These are phyloP conservation scores for Termitomyces sp. DNA, from an alignment of 768 basidiomycete genomes.

Conservation along the genomic window DNA sequence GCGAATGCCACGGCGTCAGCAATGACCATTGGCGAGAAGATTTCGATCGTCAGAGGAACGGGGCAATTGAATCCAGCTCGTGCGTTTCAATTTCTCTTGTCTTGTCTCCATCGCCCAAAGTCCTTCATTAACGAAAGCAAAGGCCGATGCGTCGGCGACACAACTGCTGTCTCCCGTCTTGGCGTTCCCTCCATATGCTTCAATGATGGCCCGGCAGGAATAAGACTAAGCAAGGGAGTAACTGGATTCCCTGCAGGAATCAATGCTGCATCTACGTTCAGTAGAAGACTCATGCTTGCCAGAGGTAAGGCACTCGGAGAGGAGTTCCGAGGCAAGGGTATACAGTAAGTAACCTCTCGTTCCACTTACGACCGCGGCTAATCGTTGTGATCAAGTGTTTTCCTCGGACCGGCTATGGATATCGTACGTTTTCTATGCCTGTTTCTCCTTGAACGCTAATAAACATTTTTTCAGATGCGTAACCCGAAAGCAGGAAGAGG, in stretches of 20 bases:
- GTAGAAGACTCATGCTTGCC: constrained; percentile 57
- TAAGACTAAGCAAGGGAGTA: constrained; percentile 36
- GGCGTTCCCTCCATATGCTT: constrained; percentile 42
- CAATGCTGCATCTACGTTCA: constrained; percentile 47
- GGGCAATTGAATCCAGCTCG: constrained; percentile 36
- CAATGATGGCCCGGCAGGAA: constrained; percentile 44
- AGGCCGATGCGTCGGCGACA: constrained; percentile 48
- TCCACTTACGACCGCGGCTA: background rate
- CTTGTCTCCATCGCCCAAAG: background rate
- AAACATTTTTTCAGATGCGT: constrained; percentile 33
- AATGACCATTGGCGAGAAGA: constrained; percentile 41
- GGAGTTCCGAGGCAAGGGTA: constrained; percentile 66
- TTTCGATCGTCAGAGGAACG: constrained; percentile 40
- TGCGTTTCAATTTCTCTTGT: constrained; percentile 11
- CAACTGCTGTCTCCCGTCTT: constrained; percentile 33
- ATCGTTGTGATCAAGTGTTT: constrained; percentile 25
- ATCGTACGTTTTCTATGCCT: constrained; percentile 27
- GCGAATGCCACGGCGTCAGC: constrained; percentile 29
- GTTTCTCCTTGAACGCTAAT: background rate
- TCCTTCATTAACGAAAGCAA: background rate
- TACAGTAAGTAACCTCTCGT: constrained; percentile 26
- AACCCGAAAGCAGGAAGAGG: constrained; percentile 46
- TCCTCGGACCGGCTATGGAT: constrained; percentile 51
- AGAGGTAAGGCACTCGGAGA: constrained; percentile 59
- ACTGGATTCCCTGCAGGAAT: constrained; percentile 58